phyloP scores from a whole-genome alignment of 2,329 filamentous ascomycete species.

The Ceratocystis eucalypticola region DNA sequence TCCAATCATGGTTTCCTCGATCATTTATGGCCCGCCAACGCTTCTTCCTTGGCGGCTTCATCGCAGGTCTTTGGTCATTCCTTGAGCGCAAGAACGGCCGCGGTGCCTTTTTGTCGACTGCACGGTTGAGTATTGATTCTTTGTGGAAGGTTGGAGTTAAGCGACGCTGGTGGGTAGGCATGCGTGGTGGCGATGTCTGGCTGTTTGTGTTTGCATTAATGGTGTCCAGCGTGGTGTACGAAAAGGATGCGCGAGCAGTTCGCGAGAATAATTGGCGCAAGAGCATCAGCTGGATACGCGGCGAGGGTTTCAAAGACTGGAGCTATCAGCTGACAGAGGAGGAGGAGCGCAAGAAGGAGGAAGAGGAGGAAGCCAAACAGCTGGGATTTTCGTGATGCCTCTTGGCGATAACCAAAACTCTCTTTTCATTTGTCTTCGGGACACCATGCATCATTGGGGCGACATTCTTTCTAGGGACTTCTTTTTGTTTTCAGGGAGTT shows the following conservation, averaged over 20 bases:
- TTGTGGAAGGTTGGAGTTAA: slow-evolving; percentile 92
- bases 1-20: slow-evolving; percentile 65
- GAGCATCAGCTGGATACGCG: slow-evolving; percentile 57
- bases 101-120: slow-evolving; percentile 63
- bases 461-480: not conserved
- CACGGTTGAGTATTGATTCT: slow-evolving; percentile 65
- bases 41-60: slow-evolving; percentile 77
- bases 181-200: slow-evolving; percentile 70
- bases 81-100: slow-evolving; percentile 53
- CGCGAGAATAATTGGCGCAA: slow-evolving; percentile 56
- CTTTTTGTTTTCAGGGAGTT: not conserved
- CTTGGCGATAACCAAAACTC: not conserved
- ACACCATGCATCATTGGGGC: not conserved
- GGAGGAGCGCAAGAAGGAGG: slow-evolving; percentile 28
- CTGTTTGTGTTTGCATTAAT: slow-evolving; percentile 71
- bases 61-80: slow-evolving; percentile 76
- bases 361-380: slow-evolving; percentile 23
- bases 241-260: slow-evolving; percentile 54
- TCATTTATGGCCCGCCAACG: slow-evolving; percentile 65
- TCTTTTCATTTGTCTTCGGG: not conserved
- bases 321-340: slow-evolving; percentile 39
- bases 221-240: slow-evolving; percentile 63
- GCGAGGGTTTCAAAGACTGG: slow-evolving; percentile 64
- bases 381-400: slow-evolving; percentile 21
- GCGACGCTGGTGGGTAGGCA: slow-evolving; percentile 71